Evolutionary conservation across 805 yeast species (phyloP).

Genomic region (Yamadazyma olivae): DNA sequence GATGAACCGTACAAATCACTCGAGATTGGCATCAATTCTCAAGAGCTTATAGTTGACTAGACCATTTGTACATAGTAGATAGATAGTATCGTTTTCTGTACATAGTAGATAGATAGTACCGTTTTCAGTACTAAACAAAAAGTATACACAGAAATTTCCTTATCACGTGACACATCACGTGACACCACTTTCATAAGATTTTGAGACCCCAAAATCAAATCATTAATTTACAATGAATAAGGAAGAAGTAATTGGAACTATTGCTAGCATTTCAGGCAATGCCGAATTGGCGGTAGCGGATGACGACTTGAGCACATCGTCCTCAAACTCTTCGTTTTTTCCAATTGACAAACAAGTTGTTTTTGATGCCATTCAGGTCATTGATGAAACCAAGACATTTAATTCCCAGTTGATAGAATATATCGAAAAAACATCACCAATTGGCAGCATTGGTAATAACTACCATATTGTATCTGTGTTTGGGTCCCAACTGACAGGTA

Average conservation of each 20-base stretch:
- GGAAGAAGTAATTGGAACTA: too few species aligned
- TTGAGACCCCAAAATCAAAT: too few species aligned
- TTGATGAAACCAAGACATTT: constrained; percentile 59
- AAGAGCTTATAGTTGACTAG: constrained; percentile 5
- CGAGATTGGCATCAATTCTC: constrained; percentile 4
- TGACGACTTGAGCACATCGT: constrained; percentile 10
- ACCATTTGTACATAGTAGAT: too few species aligned
- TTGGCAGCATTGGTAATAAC: constrained; percentile 53
- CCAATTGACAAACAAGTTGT: constrained; percentile 29
- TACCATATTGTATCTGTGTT: constrained; percentile 94
- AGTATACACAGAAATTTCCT: too few species aligned
- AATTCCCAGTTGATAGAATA: constrained; percentile 32
- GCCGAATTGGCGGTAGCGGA: neutral
- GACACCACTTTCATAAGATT: too few species aligned
- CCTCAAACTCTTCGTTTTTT: constrained; percentile 38
- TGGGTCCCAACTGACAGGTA: constrained; percentile 97
- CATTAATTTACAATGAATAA: too few species aligned
- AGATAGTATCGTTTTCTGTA: too few species aligned
- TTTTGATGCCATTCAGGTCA: constrained; percentile 54
- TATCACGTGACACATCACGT: too few species aligned
- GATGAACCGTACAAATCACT: constrained; percentile 60
- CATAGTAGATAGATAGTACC: too few species aligned
- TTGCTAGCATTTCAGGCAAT: too few species aligned
- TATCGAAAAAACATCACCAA: constrained; percentile 29
- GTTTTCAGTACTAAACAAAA: too few species aligned